Base-by-base conservation (phyloP, 176 grass and related monocot genomes). In the Neostapfia colusana region DNA sequence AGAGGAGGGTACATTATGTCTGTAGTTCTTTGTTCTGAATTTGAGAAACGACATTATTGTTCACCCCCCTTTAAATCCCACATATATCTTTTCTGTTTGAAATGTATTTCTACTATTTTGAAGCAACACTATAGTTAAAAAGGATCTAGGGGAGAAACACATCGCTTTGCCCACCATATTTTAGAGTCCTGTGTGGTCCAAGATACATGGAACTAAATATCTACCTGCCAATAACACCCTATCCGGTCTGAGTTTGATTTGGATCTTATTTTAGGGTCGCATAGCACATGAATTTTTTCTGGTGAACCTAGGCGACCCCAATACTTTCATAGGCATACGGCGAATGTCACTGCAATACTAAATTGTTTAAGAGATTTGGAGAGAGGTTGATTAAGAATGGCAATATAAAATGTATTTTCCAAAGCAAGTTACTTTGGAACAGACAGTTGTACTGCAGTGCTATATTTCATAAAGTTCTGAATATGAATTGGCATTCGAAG, bases 1-100 rank as follows among this genome's bases (percentile, higher is more conserved):
- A 37, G 41, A 68, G 11, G 31, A 34, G 24, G 23, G 9, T 41
- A 50, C 24, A 51, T 59, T 31, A 17, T 67, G 27, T 67, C 31
- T 25, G 15, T 15, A 50, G 0, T 51, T 58, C 1, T 42, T 44
- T n/a, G 6, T 37, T 59, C 3, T 13, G 69, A 60, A n/a, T 60
- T 69, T 76, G 28, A 81, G 59, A 49, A 60, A 23, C 70, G 49
- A 24, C n/a, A 41, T 68, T 54, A 44, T 8, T 24, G 42, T 40
- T 26, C 35, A 5, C 46, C 16, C 11, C 10, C 43, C 10, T 4
- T 46, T 3, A 10, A 44, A 57, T 48, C 57, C 20, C 25, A 37
- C 36, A 76, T 39, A n/a, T n/a, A n/a, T n/a, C n/a, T n/a, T n/a
- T n/a, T n/a, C n/a, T n/a, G n/a, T n/a, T n/a, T n/a, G n/a, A n/a